A percentile compares a stretch with the other conserved stretches of the same genome.
phyloP scores from a whole-genome alignment of 176 grass and related monocot genomes.

The Tillandsia fasciculata region DNA sequence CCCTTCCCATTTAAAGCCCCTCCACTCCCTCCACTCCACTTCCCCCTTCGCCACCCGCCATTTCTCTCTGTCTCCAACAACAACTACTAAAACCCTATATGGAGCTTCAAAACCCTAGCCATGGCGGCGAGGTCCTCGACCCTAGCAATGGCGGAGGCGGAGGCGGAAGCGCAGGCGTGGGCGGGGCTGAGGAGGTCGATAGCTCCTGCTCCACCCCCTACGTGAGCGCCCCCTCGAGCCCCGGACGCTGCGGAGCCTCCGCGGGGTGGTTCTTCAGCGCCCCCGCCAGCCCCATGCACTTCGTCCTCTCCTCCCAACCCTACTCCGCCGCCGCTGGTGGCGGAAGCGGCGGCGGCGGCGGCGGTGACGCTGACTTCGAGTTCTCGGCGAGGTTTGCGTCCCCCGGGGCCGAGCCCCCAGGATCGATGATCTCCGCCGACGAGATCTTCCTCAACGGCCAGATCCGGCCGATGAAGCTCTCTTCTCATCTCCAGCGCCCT shows the following conservation, averaged over 20 bases:
- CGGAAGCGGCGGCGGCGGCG: not conserved
- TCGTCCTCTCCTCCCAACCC: conserved; percentile 45
- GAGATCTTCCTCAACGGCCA: conserved; percentile 92
- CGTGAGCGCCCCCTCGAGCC: conserved; percentile 62
- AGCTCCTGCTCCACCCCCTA: conserved; percentile 68
- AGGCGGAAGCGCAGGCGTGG: too few species aligned
- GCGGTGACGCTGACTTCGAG: conserved; percentile 59
- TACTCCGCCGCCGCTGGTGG: conserved; percentile 10
- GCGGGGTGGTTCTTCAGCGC: conserved; percentile 92
- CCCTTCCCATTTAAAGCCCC: not conserved
- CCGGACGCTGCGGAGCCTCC: conserved; percentile 28
- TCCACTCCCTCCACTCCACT: conserved; percentile 21
- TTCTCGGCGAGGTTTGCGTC: conserved; percentile 18
- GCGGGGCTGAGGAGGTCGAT: conserved; percentile 27
- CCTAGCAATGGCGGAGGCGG: conserved; percentile 20
- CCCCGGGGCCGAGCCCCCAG: conserved; percentile 26
- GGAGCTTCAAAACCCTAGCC: conserved; percentile 12
- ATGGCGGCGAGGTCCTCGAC: conserved; percentile 16
- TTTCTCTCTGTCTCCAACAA: not conserved
- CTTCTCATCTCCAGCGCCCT: conserved; percentile 46
- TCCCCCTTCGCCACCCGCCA: not conserved
- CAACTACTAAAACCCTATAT: not conserved
- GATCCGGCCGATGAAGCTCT: conserved; percentile 81
- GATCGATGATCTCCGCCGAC: conserved; percentile 86
- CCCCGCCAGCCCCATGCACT: conserved; percentile 93